Evolutionary conservation across 129 eudicot species (phyloP), one percentile per base, ranked within the genome.

Genomic region (Flaveria linearis): DNA sequence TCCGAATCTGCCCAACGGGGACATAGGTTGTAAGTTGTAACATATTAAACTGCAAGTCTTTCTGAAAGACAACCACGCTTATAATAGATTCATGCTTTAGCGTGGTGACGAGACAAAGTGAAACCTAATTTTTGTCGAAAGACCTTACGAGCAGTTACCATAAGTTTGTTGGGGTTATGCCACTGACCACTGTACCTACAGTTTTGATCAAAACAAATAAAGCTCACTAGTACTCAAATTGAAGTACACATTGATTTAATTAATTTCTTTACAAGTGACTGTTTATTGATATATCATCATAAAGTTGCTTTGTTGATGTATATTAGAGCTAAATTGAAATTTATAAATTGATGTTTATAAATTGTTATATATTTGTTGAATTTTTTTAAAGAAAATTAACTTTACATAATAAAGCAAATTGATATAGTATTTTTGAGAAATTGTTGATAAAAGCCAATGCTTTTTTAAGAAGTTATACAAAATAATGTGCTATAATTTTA

Each of bases 171-270:
- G 46, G 73, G 73, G 45, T 78, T 69, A 57, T 69, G 61, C 46
- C 42, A 61, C 64, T 22, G 33, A 4, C n/a, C n/a, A 49, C n/a
- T 26, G 68, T 30, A 39, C 73, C 65, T 52, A 39, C 81, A 46
- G 33, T 77, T 68, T 77, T 77, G 49, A 68, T 77, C 61, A 72
- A 69, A 77, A 77, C 66, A 67, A 76, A 75, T 46, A 75, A 75
- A 75, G 62, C 43, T 62, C 33, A 75, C 23, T 55, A 8, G 51
- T 8, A 55, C 68, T 53, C 66, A 72, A 71, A 51, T 18, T 71
- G 61, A 4, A 23, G 58, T 18, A 49, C 66, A 71, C 45, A 15
- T 65, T 65, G 17, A 64, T 36, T 36, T 36, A 5, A n/a, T 36
- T 36, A 36, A 5, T 4, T 36, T 16, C 36, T 30, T 6, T 20